A percentile compares a stretch with the other conserved stretches of the same genome.
phyloP scores from a whole-genome alignment of 768 basidiomycete genomes.

The Hypsizygus marmoreus region DNA sequence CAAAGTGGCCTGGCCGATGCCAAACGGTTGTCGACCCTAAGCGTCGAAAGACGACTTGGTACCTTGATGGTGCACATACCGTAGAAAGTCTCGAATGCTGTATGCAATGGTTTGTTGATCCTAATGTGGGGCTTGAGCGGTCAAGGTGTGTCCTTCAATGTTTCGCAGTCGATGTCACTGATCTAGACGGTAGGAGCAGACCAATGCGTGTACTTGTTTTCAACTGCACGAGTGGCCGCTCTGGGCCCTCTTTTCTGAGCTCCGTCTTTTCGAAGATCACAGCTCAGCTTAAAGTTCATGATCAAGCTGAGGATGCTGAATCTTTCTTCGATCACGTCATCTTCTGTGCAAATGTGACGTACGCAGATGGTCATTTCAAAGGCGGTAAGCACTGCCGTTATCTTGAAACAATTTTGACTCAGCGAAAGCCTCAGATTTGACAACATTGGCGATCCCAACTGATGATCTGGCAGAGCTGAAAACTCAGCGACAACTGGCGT shows the following conservation, averaged over 20 bases:
- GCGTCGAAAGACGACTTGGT: conserved; percentile 67
- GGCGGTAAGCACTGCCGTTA: conserved; percentile 63
- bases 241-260: conserved; percentile 70
- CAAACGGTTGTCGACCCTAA: conserved; percentile 74
- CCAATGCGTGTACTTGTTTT: conserved; percentile 74
- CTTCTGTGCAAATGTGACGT: conserved; percentile 97
- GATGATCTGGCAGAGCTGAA: conserved; percentile 66
- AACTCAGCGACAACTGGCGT: conserved; percentile 74
- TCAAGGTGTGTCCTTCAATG: conserved; percentile 16
- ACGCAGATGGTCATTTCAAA: conserved; percentile 85
- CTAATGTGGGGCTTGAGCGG: conserved; percentile 47
- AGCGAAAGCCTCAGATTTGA: conserved; percentile 64
- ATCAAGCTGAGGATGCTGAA: conserved; percentile 36
- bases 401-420: background rate
- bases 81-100: conserved; percentile 86
- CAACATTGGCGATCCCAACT: conserved; percentile 63
- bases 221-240: conserved; percentile 92
- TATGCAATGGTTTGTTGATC: conserved; percentile 82
- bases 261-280: conserved; percentile 56
- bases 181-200: conserved; percentile 20
- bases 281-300: conserved; percentile 44
- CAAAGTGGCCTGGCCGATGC: conserved; percentile 95
- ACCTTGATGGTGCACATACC: conserved; percentile 95
- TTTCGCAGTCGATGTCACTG: conserved; percentile 1
- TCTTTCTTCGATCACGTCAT: conserved; percentile 82